Base-by-base conservation (phyloP, 768 basidiomycete genomes). In the Macrolepiota dolichaula region DNA sequence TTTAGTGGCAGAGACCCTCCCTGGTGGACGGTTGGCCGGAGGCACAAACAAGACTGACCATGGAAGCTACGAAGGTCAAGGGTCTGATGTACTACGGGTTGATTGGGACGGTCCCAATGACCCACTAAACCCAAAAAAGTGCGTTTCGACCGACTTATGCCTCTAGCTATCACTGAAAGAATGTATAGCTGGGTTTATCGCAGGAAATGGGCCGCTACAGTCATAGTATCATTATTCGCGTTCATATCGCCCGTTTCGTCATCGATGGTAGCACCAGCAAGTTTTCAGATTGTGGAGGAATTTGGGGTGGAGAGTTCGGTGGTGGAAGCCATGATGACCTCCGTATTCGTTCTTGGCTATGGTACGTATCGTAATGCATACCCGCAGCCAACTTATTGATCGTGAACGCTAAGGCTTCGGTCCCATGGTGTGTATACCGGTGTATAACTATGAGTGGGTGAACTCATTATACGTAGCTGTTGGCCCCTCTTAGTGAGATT, bases 231-330 rank as follows among this genome's bases (percentile, higher is more conserved):
- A 0, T 75, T 78, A 0, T 91, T 88, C 68, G 86, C 88, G 0
- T 87, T 89, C 68, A 87, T 89, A 37, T 78, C 77, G 5, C 87
- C 89, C 0, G 76, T 91, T 0, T 85, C 89, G 0, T 92, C 91
- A 3, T 83, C 88, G 3, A 90, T 90, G 85, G 75, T 91, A 1
- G 86, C 91, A 0, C 89, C 89, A 0, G 89, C 89, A 0, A 74
- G 78, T 0, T 62, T 64, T 3, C 78, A 84, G 55, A 65, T 92
- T 0, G 85, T 77, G 15, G 59, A 68, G 2, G 70, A 83, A 22
- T 86, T 92, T 62, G 77, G 81, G 1, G 79, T 91, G 27, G 83
- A 79, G 11, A 84, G 69, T 66, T 62, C 65, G 1, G 79, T 76
- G 0, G 56, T 84, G 2, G 72, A 83, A 19, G 83, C 82, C 1